phyloP scores from a whole-genome alignment of 140 eudicot species.

The Senecio squalidus region DNA sequence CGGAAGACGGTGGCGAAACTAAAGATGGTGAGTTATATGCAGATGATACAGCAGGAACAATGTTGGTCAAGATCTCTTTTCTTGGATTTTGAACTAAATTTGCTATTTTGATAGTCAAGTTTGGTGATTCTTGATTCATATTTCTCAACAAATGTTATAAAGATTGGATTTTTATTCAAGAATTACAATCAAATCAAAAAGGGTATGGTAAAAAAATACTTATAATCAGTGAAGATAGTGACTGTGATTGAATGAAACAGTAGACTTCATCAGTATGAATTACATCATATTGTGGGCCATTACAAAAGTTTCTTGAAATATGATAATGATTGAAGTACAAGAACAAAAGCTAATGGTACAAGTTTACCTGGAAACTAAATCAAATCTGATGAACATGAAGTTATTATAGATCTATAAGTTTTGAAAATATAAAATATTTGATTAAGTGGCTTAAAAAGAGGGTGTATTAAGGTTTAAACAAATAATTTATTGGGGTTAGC shows the following conservation, averaged over 20 bases:
- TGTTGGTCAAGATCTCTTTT: constrained; percentile 42
- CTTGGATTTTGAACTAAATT: constrained; percentile 31
- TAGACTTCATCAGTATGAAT: constrained; percentile 36
- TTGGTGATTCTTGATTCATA: constrained; percentile 47
- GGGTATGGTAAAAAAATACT: constrained; percentile 4
- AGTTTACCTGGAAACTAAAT: constrained; percentile 37
- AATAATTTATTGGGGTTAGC: constrained; percentile 50
- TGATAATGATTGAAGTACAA: constrained; percentile 20
- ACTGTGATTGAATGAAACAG: constrained; percentile 61
- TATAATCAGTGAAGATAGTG: constrained; percentile 22
- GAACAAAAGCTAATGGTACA: constrained; percentile 17
- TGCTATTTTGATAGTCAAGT: constrained; percentile 68
- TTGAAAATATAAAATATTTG: constrained; percentile 31
- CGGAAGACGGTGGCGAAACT: constrained; percentile 86
- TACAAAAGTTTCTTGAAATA: constrained; percentile 33
- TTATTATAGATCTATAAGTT: constrained; percentile 42
- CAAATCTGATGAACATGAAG: constrained; percentile 25
- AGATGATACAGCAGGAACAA: constrained; percentile 54
- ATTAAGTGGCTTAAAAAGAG: constrained; percentile 52
- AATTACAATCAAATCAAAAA: constrained; percentile 10
- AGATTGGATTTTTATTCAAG: constrained; percentile 20
- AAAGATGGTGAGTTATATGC: constrained; percentile 73
- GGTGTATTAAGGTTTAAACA: constrained; percentile 45
- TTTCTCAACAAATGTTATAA: constrained; percentile 15
- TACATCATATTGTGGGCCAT: constrained; percentile 58